Evolutionary conservation across 2,329 filamentous ascomycete species (phyloP).

Genomic region (Verticillium tricorpus): DNA sequence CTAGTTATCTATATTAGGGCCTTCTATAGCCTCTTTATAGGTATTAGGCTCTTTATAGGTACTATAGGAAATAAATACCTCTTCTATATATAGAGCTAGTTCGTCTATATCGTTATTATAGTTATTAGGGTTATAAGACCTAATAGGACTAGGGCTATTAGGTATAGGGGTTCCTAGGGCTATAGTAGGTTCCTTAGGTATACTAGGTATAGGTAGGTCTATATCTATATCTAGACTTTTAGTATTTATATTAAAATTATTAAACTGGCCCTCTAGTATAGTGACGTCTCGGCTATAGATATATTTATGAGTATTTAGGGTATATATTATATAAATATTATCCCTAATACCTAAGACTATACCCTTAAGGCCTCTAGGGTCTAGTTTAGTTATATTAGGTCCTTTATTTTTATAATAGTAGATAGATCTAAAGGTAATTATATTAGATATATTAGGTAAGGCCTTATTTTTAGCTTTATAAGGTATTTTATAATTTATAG

Average conservation of each 20-base stretch:
- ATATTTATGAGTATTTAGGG: conserved; percentile 5
- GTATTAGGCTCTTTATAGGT: background rate
- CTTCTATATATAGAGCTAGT: background rate
- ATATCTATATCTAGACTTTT: background rate
- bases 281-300: background rate
- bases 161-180: background rate
- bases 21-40: background rate
- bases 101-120: background rate
- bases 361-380: background rate
- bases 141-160: background rate
- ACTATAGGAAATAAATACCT: conserved; percentile 3
- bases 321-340: conserved; percentile 4
- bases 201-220: conserved; percentile 1
- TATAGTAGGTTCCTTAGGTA: conserved; percentile 1
- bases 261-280: background rate
- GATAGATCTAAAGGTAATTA: no score
- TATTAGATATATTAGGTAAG: no score
- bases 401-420: no score
- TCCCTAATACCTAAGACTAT: conserved; percentile 2
- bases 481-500: no score
- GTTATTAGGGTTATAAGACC: conserved; percentile 2
- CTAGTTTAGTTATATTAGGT: background rate
- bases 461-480: no score
- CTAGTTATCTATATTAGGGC: background rate
- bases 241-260: background rate